phyloP scores from a whole-genome alignment of 345 rosid species.

The Eucalyptus cloeziana region DNA sequence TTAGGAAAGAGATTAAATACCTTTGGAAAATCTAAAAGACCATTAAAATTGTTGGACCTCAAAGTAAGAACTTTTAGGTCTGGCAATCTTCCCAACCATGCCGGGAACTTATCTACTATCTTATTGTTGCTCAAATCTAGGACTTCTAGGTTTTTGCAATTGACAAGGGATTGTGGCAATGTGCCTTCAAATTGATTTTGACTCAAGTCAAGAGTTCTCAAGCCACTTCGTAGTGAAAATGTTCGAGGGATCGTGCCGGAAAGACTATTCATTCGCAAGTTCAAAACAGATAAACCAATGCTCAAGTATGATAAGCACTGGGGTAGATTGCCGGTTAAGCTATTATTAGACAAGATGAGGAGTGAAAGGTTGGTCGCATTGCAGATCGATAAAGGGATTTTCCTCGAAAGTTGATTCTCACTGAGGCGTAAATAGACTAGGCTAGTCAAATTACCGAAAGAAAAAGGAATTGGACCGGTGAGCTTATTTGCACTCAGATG shows the following conservation, averaged over 20 bases:
- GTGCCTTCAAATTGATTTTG: neutral
- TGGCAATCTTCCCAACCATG: neutral
- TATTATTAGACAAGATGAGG: neutral
- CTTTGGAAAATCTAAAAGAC: neutral
- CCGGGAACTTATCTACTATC: neutral
- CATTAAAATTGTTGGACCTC: neutral
- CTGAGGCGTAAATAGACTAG: neutral
- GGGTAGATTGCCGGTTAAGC: neutral
- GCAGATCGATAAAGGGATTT: neutral
- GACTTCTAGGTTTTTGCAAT: neutral
- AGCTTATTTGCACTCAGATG: neutral
- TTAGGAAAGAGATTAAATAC: neutral
- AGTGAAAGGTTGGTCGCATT: neutral
- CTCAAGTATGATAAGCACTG: neutral
- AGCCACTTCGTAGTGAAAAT: neutral
- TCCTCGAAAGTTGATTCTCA: neutral
- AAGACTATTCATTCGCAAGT: neutral
- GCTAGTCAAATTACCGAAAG: neutral
- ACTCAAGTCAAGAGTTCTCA: neutral
- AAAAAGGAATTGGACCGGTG: conserved; percentile 1
- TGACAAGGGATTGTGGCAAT: neutral
- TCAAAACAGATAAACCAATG: neutral
- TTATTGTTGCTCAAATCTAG: neutral
- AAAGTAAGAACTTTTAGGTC: neutral
- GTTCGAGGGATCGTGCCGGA: too few relatives aligned